Base-by-base conservation (phyloP, 2,329 filamentous ascomycete species). In the Scopulariopsis brevicaulis region DNA sequence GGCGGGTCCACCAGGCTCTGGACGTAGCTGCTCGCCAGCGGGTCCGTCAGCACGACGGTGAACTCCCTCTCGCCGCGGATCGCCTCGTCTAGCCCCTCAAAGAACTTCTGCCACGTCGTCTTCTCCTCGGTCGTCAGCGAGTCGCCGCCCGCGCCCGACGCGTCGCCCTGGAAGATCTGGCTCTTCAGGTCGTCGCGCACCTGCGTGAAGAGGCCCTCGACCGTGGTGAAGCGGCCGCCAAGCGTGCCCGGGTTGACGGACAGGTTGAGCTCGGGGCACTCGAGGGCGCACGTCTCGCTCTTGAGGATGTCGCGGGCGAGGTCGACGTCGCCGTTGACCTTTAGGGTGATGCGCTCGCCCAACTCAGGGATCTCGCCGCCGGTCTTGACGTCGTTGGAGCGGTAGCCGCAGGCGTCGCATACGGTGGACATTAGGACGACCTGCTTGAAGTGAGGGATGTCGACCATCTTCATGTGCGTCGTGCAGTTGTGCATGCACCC, bases 381-480 rank as follows among this genome's bases (percentile, higher is more conserved):
- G 1, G 94, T 97, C 80, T 97, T 97, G 69, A 99, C 90, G 70
- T 99, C 94, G 72, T 96, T 97, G 64, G 88, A 94, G 62, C 90
- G 87, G 77, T 97, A 96, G 59, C 93, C 93, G 69, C 94, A 99
- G 70, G 87, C 80, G 32, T 93, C 86, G 73, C 94, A 99, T 32
- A 90, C 86, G 2, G 93, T 97, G 64, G 86, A 92, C 89, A 96
- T 97, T 65, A 99, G 80, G 48, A 96, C 86, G 3, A 99, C 94
- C 68, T 97, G 90, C 74, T 96, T 96, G 77, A 99, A 99, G 74
- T 96, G 88, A 1, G 94, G 94, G 62, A 99, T 96, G 66, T 96
- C 90, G 59, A 97, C 90, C 86, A 96, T 96, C 77, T 96, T 96
- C 90, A 96, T 96, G 72, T 96, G 92, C 11, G 95, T 96, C 4